Evolutionary conservation across 2,329 filamentous ascomycete genomes (phyloP).

Genomic region (Aspergillus alliaceus): DNA sequence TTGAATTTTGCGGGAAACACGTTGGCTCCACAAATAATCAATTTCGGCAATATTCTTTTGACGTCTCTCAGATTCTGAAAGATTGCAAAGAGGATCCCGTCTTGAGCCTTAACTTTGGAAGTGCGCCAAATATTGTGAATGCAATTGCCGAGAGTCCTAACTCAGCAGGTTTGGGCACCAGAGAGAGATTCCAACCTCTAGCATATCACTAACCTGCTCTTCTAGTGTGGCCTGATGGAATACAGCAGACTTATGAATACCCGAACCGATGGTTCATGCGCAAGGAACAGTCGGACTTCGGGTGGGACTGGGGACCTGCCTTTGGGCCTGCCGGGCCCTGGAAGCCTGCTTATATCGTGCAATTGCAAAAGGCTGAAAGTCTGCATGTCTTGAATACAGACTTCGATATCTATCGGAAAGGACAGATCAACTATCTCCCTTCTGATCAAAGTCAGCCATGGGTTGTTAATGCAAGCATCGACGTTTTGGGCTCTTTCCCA

Average conservation of each 20-base stretch:
- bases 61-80: slow-evolving; percentile 51
- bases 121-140: slow-evolving; percentile 55
- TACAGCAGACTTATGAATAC: slow-evolving; percentile 54
- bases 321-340: slow-evolving; percentile 65
- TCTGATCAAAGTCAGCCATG: slow-evolving; percentile 59
- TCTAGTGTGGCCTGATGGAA: slow-evolving; percentile 50
- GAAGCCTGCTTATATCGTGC: slow-evolving; percentile 59
- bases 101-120: slow-evolving; percentile 57
- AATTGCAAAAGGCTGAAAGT: slow-evolving; percentile 44
- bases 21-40: slow-evolving; percentile 62
- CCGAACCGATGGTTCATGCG: slow-evolving; percentile 57
- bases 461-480: slow-evolving; percentile 62
- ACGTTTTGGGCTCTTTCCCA: slow-evolving; percentile 54
- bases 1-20: slow-evolving; percentile 55
- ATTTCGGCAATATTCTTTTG: slow-evolving; percentile 62
- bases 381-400: slow-evolving; percentile 54
- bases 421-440: slow-evolving; percentile 59
- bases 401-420: slow-evolving; percentile 60
- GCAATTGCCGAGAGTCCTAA: slow-evolving; percentile 52
- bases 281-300: slow-evolving; percentile 64
- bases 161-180: slow-evolving; percentile 41
- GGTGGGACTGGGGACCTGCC: slow-evolving; percentile 64
- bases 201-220: not conserved
- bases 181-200: not conserved
- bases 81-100: slow-evolving; percentile 42